Percentiles rank a stretch among this genome's conserved stretches.
Conservation (phyloP, 2,329 filamentous ascomycete genomes). For the Penicillium brevicompactum region DNA sequence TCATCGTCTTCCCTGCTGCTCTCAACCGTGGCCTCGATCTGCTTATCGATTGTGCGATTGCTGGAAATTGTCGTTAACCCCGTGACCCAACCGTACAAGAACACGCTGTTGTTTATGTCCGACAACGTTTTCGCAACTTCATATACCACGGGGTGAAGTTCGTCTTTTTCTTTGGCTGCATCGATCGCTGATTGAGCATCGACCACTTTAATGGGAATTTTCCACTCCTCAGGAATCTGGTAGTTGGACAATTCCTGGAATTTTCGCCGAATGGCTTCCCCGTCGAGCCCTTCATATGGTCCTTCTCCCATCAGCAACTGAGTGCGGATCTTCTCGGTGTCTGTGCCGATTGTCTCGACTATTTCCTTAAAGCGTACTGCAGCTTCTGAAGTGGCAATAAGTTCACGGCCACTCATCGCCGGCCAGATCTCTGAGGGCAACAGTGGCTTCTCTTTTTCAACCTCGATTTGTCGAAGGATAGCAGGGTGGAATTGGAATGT, state of each 20-base stretch:
- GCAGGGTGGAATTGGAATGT: slow-evolving; percentile 60
- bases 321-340: slow-evolving; percentile 62
- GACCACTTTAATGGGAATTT: slow-evolving; percentile 63
- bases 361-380: slow-evolving; percentile 68
- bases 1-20: slow-evolving; percentile 51
- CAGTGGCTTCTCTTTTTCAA: slow-evolving; percentile 64
- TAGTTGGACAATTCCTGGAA: slow-evolving; percentile 57
- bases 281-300: slow-evolving; percentile 34
- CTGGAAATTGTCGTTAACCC: slow-evolving; percentile 69
- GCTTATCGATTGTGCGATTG: slow-evolving; percentile 67
- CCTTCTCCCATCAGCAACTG: slow-evolving; percentile 58
- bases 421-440: slow-evolving; percentile 65
- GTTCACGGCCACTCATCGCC: slow-evolving; percentile 55
- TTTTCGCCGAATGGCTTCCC: slow-evolving; percentile 34
- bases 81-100: slow-evolving; percentile 69
- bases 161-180: slow-evolving; percentile 32
- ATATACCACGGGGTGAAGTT: slow-evolving; percentile 49
- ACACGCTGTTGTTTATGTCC: slow-evolving; percentile 68
- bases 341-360: slow-evolving; percentile 64
- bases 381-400: slow-evolving; percentile 69
- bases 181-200: slow-evolving; percentile 49
- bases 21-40: slow-evolving; percentile 64
- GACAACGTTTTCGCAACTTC: slow-evolving; percentile 54
- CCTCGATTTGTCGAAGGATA: slow-evolving; percentile 65
- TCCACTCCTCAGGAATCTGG: slow-evolving; percentile 54